These are phyloP conservation scores for Candida khao-thaluensis DNA, from an alignment of 805 yeast genomes.

Conservation along the genomic window DNA sequence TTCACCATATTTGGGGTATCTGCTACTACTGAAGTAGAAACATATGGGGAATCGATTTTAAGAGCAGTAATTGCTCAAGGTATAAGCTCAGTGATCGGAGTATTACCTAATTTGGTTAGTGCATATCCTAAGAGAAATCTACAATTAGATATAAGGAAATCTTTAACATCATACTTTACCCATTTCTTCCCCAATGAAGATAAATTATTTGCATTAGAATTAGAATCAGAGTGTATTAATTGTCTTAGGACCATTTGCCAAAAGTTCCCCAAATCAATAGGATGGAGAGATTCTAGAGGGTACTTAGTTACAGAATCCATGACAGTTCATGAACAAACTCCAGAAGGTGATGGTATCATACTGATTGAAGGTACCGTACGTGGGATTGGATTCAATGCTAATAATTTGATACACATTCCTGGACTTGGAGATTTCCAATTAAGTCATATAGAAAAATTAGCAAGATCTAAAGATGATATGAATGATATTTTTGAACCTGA, in stretches of 20 bases:
- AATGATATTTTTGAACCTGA: conserved; percentile 30
- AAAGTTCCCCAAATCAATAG: conserved; percentile 77
- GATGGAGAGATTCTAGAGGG: conserved; percentile 93
- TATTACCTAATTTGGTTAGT: conserved; percentile 67
- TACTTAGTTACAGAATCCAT: conserved; percentile 76
- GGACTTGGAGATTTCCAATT: conserved; percentile 88
- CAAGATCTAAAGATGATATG: conserved; percentile 17
- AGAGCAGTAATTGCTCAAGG: conserved; percentile 92
- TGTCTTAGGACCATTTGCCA: conserved; percentile 78
- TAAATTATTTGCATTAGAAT: conserved; percentile 69
- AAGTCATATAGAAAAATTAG: conserved; percentile 57
- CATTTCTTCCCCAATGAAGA: conserved; percentile 66
- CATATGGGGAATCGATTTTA: conserved; percentile 83
- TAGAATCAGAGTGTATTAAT: conserved; percentile 64
- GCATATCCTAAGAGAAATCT: conserved; percentile 72
- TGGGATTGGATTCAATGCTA: conserved; percentile 78
- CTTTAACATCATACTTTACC: conserved; percentile 39
- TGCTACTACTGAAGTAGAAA: conserved; percentile 79
- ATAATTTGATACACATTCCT: conserved; percentile 80
- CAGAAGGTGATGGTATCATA: conserved; percentile 22
- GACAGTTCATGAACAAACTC: conserved; percentile 29
- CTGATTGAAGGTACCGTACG: conserved; percentile 81
- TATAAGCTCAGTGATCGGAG: conserved; percentile 77
- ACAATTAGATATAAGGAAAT: conserved; percentile 59
- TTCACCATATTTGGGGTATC: conserved; percentile 87